phyloP scores from a whole-genome alignment of 768 basidiomycete genomes.

The Mycena kentingensis region DNA sequence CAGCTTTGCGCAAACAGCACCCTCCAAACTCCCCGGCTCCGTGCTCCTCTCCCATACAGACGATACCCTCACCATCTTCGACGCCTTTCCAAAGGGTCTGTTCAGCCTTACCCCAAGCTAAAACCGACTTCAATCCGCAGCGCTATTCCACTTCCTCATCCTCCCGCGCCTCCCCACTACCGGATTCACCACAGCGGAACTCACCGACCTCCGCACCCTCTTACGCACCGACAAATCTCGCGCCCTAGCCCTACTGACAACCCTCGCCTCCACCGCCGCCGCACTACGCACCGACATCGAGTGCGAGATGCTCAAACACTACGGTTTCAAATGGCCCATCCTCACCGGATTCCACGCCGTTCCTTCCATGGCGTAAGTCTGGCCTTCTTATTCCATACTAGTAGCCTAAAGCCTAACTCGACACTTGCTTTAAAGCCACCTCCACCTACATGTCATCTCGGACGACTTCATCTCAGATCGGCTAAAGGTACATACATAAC shows the following conservation, averaged over 20 bases:
- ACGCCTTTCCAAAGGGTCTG: conserved; percentile 62
- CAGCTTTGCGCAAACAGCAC: conserved; percentile 58
- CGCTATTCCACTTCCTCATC: conserved; percentile 85
- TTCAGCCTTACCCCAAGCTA: not conserved
- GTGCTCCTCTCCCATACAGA: conserved; percentile 59
- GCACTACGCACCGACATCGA: conserved; percentile 61
- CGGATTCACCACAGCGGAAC: conserved; percentile 35
- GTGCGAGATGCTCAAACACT: conserved; percentile 76
- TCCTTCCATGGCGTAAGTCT: conserved; percentile 78
- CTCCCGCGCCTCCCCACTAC: conserved; percentile 71
- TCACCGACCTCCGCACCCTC: conserved; percentile 59
- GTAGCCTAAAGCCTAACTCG: no score
- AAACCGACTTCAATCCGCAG: conserved; percentile 23
- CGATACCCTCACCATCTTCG: conserved; percentile 66
- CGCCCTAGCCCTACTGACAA: conserved; percentile 55
- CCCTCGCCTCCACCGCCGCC: conserved; percentile 58
- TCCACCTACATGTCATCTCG: conserved; percentile 87
- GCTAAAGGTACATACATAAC: no score
- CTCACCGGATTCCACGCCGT: conserved; percentile 84
- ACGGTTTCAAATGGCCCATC: conserved; percentile 75
- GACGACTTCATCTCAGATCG: conserved; percentile 68
- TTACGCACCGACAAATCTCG: conserved; percentile 52
- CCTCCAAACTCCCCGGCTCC: conserved; percentile 56
- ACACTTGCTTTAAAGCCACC: conserved; percentile 50
- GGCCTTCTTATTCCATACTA: not conserved